A percentile compares a stretch with the other conserved stretches of the same genome.
Conservation (phyloP, 768 basidiomycete genomes). For the Macrolepiota albuminosa region DNA sequence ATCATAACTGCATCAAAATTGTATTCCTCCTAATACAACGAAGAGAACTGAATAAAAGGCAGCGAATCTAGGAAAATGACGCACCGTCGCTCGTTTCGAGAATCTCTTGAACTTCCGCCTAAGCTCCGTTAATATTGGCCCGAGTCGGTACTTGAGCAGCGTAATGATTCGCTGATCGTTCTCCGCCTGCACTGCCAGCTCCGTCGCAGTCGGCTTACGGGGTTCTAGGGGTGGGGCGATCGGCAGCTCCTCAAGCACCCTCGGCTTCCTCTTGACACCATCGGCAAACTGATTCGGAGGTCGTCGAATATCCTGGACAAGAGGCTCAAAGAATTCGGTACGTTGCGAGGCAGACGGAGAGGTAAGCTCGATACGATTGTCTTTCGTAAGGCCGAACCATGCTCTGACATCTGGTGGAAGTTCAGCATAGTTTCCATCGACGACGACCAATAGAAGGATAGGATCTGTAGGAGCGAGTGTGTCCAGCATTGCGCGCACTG, state of each 20-base stretch:
- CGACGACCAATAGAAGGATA: slow-evolving; percentile 85
- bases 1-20: slow-evolving; percentile 38
- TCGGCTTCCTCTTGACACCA: slow-evolving; percentile 76
- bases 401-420: slow-evolving; percentile 79
- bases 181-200: slow-evolving; percentile 78
- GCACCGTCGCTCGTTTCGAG: slow-evolving; percentile 71
- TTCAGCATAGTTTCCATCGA: slow-evolving; percentile 67
- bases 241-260: slow-evolving; percentile 81
- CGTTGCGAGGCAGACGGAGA: slow-evolving; percentile 54
- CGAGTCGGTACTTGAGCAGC: slow-evolving; percentile 85
- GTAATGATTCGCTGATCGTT: slow-evolving; percentile 76
- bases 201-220: slow-evolving; percentile 72
- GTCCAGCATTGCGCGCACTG: slow-evolving; percentile 88
- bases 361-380: slow-evolving; percentile 66
- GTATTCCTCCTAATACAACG: slow-evolving; percentile 63
- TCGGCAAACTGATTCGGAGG: slow-evolving; percentile 90
- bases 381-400: slow-evolving; percentile 84
- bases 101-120: slow-evolving; percentile 92
- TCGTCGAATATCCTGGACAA: slow-evolving; percentile 64
- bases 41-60: not conserved
- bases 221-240: slow-evolving; percentile 90
- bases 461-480: slow-evolving; percentile 89
- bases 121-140: slow-evolving; percentile 81
- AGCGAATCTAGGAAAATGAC: slow-evolving; percentile 20
- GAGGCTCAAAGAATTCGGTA: slow-evolving; percentile 66